Base-by-base conservation (phyloP, 805 yeast genomes). In the Teunomyces stri region DNA sequence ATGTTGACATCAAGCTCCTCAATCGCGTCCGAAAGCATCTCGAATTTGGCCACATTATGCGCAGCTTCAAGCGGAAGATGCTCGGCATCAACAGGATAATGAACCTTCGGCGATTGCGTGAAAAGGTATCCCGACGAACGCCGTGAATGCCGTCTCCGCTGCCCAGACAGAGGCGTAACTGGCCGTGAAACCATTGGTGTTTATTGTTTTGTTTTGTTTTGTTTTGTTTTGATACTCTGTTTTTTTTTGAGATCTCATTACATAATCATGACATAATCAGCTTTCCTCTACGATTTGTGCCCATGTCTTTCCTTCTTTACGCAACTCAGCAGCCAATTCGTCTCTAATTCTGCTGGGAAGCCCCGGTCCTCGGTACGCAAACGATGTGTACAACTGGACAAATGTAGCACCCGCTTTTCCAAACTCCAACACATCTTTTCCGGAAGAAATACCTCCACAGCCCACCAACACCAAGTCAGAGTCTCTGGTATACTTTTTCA, bases 341-440 rank as follows among this genome's bases (percentile, higher is more conserved):
- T 71, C 74, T 56, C 74, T 62, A 43, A 73, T 68, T 48, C 70
- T 70, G 12, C 69, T 69, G 1, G 76, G 87, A 45, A 88, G 71
- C 2, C 96, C 96, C 0, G 97, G 97, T 1, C 98, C 98, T 61
- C 82, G 82, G 73, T 89, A 92, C 0, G 96, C 97, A 65, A 88
- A 88, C 1, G 95, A 82, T 2, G 98, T 91, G 70, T 90, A 89
- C 46, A 90, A 65, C 66, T 92, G 87, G 42, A 92, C 82, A 62
- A 84, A 87, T n/a, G 86, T 78, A 11, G 98, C 98, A 48, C 98
- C 98, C 1, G 97, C 96, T 59, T 81, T 82, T 29, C 94, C 96
- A 66, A 85, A 92, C 55, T 91, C 97, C 42, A 91, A 70, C 0
- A 91, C 97, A 62, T 92, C 98, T 53, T 82, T 75, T 47, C 96